Percentiles rank a stretch among this genome's conserved stretches.
phyloP scores from a whole-genome alignment of 2,329 filamentous ascomycete genomes.

The Pseudogymnoascus sp. region DNA sequence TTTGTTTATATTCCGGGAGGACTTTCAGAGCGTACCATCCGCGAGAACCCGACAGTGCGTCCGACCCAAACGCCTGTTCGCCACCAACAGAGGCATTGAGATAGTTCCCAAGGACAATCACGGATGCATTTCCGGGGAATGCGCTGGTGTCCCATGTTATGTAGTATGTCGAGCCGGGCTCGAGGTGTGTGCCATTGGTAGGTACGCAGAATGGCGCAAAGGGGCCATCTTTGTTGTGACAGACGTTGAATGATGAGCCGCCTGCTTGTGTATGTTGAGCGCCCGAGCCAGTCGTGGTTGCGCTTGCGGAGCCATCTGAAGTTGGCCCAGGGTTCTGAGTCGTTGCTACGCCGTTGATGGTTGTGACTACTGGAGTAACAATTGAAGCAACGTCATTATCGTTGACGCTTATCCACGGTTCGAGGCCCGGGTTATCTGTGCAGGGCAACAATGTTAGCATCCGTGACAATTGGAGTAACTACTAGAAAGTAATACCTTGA shows the following conservation, averaged over 20 bases:
- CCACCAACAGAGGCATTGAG: constrained; percentile 22
- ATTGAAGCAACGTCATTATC: constrained; percentile 16
- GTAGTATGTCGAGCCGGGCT: constrained; percentile 25
- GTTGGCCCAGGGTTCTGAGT: constrained; percentile 21
- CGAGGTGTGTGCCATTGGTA: constrained; percentile 23
- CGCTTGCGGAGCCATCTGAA: constrained; percentile 11
- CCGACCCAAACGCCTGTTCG: constrained; percentile 23
- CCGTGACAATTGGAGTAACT: neutral
- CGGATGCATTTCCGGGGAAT: constrained; percentile 20
- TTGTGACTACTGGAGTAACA: constrained; percentile 21
- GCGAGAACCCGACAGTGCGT: constrained; percentile 8
- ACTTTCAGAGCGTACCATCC: neutral
- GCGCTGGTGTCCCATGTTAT: constrained; percentile 26
- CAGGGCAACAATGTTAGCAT: neutral
- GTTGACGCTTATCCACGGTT: constrained; percentile 23
- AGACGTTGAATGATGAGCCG: constrained; percentile 24
- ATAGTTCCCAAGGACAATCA: constrained; percentile 25
- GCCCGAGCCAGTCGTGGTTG: constrained; percentile 14
- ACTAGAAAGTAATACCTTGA: neutral
- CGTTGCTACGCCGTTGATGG: constrained; percentile 19
- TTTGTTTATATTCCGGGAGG: neutral
- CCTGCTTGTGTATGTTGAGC: constrained; percentile 15
- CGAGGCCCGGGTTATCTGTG: constrained; percentile 12
- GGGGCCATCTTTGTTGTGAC: constrained; percentile 22
- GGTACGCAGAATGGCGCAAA: constrained; percentile 26